phyloP scores from a whole-genome alignment of 2,329 filamentous ascomycete species.

The Pyrenochaeta sp. region DNA sequence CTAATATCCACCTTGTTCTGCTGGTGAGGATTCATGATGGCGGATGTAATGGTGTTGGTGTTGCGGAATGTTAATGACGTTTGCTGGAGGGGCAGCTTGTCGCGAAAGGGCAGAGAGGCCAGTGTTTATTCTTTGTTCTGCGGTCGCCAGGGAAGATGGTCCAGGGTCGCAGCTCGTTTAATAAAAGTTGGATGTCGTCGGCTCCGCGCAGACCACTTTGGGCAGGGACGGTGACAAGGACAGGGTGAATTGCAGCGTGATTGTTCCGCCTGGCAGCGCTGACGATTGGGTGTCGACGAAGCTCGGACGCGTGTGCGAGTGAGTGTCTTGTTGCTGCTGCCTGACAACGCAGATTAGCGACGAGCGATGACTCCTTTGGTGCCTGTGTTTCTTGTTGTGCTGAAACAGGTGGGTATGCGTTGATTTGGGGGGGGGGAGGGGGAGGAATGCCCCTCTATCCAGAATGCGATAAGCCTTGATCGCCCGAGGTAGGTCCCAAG shows the following conservation, averaged over 20 bases:
- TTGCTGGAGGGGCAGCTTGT: slow-evolving; percentile 19
- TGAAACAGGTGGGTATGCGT: slow-evolving; percentile 8
- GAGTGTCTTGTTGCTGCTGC: slow-evolving; percentile 39
- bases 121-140: slow-evolving; percentile 43
- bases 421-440: slow-evolving; percentile 16
- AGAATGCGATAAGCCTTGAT: slow-evolving; percentile 45
- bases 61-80: slow-evolving; percentile 21
- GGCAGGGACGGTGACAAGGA: slow-evolving; percentile 42
- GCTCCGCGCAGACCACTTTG: slow-evolving; percentile 30
- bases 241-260: slow-evolving; percentile 30
- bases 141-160: slow-evolving; percentile 27
- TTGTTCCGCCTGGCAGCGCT: slow-evolving; percentile 30
- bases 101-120: slow-evolving; percentile 9
- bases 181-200: slow-evolving; percentile 28
- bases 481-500: slow-evolving; percentile 44
- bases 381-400: slow-evolving; percentile 12
- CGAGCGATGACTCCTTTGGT: slow-evolving; percentile 14
- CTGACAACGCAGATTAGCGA: slow-evolving; percentile 37
- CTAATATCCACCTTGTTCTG: slow-evolving; percentile 98
- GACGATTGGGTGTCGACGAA: slow-evolving; percentile 40
- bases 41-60: slow-evolving; percentile 13
- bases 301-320: slow-evolving; percentile 32
- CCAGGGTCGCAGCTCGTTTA: slow-evolving; percentile 28
- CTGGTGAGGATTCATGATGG: slow-evolving; percentile 89
- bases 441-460: slow-evolving; percentile 35